A percentile compares a stretch with the other conserved stretches of the same genome.
These are phyloP conservation scores for Candida succiphila DNA, from an alignment of 805 yeast genomes.

Conservation along the genomic window DNA sequence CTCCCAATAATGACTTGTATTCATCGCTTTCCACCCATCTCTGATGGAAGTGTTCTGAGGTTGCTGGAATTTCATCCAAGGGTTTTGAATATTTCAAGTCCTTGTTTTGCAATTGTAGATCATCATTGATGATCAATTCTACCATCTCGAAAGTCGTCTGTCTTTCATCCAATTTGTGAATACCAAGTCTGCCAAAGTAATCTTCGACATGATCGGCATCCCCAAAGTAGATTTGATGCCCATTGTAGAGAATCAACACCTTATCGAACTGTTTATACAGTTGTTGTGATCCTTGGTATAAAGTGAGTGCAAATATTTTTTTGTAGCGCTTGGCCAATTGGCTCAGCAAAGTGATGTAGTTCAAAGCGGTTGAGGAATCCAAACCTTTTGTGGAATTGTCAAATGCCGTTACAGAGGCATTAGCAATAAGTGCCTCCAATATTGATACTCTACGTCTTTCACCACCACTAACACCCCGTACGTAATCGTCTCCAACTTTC, in stretches of 20 bases:
- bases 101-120: constrained; percentile 5
- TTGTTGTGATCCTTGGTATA: constrained; percentile 51
- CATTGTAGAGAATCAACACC: constrained; percentile 48
- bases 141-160: constrained; percentile 18
- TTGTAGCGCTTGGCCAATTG: constrained; percentile 11
- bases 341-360: constrained; percentile 58
- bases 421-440: constrained; percentile 63
- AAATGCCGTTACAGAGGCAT: constrained; percentile 59
- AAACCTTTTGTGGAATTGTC: constrained; percentile 83
- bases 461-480: constrained; percentile 72
- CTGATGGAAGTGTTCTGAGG: constrained; percentile 50
- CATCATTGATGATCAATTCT: constrained; percentile 10
- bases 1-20: constrained; percentile 25
- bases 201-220: constrained; percentile 39
- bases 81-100: constrained; percentile 10
- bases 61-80: constrained; percentile 40
- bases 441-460: constrained; percentile 79
- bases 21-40: constrained; percentile 46
- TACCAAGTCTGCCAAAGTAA: constrained; percentile 60
- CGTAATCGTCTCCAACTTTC: constrained; percentile 34
- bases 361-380: constrained; percentile 77
- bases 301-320: constrained; percentile 9
- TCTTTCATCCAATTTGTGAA: constrained; percentile 12
- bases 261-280: constrained; percentile 57
- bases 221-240: constrained; percentile 60